phyloP scores from a whole-genome alignment of 306 rosid species.

The Gastrolobium villosum region DNA sequence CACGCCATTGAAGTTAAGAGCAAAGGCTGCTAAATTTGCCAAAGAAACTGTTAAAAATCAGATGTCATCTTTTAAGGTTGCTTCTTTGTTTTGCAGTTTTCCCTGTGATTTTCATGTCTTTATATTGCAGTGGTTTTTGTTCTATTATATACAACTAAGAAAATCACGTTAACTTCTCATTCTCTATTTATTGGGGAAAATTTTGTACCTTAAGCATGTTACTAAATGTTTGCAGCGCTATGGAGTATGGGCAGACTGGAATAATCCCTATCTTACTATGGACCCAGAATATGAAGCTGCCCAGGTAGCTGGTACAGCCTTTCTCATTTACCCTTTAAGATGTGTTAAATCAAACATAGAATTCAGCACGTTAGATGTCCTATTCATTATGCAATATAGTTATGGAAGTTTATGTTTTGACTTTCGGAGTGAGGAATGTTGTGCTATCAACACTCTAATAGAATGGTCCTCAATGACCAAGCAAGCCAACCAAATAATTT shows the following conservation, averaged over 20 bases:
- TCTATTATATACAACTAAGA: neutral
- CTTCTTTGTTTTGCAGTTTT: conserved; percentile 37
- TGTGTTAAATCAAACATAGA: conserved; percentile 27
- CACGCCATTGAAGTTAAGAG: conserved; percentile 88
- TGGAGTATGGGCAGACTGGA: conserved; percentile 99
- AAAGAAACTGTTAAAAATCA: conserved; percentile 87
- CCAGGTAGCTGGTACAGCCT: conserved; percentile 79
- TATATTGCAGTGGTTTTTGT: conserved; percentile 9
- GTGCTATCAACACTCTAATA: conserved; percentile 26
- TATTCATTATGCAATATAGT: conserved; percentile 34
- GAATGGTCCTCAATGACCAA: conserved; percentile 31
- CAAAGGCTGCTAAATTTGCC: conserved; percentile 97
- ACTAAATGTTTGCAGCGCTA: conserved; percentile 83
- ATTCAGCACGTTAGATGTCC: conserved; percentile 30
- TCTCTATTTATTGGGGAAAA: conserved; percentile 1
- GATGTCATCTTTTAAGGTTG: conserved; percentile 96
- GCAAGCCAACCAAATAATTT: conserved; percentile 35
- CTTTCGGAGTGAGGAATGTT: conserved; percentile 34
- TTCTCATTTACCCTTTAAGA: conserved; percentile 49
- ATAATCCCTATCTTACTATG: conserved; percentile 86
- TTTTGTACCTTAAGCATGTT: conserved; percentile 48
- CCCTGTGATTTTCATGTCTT: conserved; percentile 33
- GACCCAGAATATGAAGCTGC: conserved; percentile 98
- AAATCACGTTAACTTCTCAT: conserved; percentile 1
- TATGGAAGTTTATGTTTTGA: conserved; percentile 12